These are phyloP conservation scores for Yamadazyma insecticola DNA, from an alignment of 805 yeast genomes.

Conservation along the genomic window DNA sequence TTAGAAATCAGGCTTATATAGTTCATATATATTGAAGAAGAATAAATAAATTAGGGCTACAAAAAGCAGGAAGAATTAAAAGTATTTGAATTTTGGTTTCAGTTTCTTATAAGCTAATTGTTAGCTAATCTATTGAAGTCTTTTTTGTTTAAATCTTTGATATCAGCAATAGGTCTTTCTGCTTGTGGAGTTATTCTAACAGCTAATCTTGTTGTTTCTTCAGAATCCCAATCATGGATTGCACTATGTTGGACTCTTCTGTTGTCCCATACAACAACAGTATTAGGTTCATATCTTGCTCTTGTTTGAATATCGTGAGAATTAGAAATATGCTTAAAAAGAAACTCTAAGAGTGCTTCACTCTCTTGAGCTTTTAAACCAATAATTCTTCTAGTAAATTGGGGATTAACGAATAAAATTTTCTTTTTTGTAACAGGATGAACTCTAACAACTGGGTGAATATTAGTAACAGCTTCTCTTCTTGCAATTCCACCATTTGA, in stretches of 20 bases:
- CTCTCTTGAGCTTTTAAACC: conserved; percentile 37
- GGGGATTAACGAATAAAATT: conserved; percentile 30
- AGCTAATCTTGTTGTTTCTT: conserved; percentile 27
- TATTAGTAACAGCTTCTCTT: conserved; percentile 31
- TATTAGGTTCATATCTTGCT: conserved; percentile 30
- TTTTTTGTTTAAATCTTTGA: conserved; percentile 30
- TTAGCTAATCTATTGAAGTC: conserved; percentile 16
- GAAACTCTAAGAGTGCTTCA: conserved; percentile 28
- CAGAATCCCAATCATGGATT: conserved; percentile 29
- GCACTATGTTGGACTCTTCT: conserved; percentile 35
- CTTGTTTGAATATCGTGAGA: conserved; percentile 36
- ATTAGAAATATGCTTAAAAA: conserved; percentile 26
- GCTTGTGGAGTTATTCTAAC: conserved; percentile 37
- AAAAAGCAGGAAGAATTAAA: no score
- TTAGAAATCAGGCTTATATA: no score
- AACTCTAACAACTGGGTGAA: conserved; percentile 36
- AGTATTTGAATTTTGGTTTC: no score
- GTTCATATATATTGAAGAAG: no score
- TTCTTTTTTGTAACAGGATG: conserved; percentile 37
- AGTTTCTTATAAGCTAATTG: no score
- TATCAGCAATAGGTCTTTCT: conserved; percentile 32
- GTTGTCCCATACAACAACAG: conserved; percentile 39
- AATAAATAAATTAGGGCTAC: no score
- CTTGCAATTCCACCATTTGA: conserved; percentile 25
- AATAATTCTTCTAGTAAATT: conserved; percentile 31